A percentile compares a stretch with the other conserved stretches of the same genome.
Evolutionary conservation across 768 basidiomycete species (phyloP).

Genomic region (Termitomyces bulborhizus): DNA sequence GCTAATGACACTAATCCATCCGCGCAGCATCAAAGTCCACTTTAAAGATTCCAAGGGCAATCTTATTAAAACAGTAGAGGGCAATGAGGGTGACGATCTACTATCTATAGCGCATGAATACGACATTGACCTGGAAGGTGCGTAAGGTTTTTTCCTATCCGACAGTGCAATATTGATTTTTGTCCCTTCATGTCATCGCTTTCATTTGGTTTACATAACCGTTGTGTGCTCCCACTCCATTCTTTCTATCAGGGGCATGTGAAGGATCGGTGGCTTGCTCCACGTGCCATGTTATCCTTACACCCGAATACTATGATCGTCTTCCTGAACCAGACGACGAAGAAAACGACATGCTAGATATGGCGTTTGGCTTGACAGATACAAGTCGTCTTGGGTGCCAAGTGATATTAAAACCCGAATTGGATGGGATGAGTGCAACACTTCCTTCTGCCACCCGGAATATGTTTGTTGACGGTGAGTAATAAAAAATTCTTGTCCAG

Average conservation of each 20-base stretch:
- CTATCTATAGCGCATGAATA: constrained; percentile 90
- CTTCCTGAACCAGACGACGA: constrained; percentile 95
- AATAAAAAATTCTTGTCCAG: too few relatives aligned
- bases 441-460: constrained; percentile 91
- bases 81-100: constrained; percentile 90
- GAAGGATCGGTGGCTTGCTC: constrained; percentile 97
- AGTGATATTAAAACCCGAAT: constrained; percentile 67
- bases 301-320: constrained; percentile 74
- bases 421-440: constrained; percentile 82
- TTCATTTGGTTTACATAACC: neutral
- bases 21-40: constrained; percentile 72
- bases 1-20: neutral
- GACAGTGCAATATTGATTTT: neutral
- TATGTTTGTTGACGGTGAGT: constrained; percentile 92
- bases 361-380: constrained; percentile 95
- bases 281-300: constrained; percentile 91
- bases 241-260: constrained; percentile 68
- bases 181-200: neutral
- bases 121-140: constrained; percentile 94
- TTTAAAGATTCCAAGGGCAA: constrained; percentile 89
- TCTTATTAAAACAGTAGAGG: constrained; percentile 83
- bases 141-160: constrained; percentile 11
- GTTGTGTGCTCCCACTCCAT: neutral
- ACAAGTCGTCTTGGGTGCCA: constrained; percentile 83
- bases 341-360: constrained; percentile 98